phyloP scores from a whole-genome alignment of 495 filamentous ascomycete genomes.

The Penicillium samsonianum region DNA sequence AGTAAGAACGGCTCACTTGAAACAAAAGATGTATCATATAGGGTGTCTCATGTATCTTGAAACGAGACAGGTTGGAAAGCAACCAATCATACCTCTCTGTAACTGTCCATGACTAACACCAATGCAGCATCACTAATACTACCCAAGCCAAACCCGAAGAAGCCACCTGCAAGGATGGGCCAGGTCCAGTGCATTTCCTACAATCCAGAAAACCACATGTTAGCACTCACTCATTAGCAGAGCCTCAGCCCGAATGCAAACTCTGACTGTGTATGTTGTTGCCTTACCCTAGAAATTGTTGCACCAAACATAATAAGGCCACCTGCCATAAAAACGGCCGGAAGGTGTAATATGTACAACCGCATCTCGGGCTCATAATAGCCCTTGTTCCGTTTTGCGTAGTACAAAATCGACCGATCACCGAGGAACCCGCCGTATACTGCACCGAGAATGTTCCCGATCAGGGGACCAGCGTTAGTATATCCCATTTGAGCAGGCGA shows the following conservation, averaged over 20 bases:
- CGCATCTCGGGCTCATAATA: slow-evolving; percentile 49
- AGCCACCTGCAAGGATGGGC: slow-evolving; percentile 32
- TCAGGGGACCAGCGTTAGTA: slow-evolving; percentile 41
- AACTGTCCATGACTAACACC: slow-evolving; percentile 41
- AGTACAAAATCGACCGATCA: slow-evolving; percentile 42
- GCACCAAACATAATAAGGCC: slow-evolving; percentile 43
- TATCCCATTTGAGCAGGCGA: slow-evolving; percentile 41
- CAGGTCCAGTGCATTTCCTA: slow-evolving; percentile 45
- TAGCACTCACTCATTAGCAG: background rate
- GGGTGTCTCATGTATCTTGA: background rate
- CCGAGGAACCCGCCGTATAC: slow-evolving; percentile 41
- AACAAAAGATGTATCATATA: background rate
- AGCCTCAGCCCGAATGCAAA: background rate
- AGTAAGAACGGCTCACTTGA: background rate
- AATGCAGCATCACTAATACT: slow-evolving; percentile 37
- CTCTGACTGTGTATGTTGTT: background rate
- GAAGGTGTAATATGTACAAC: slow-evolving; percentile 40
- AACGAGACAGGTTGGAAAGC: background rate
- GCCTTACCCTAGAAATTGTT: slow-evolving; percentile 30
- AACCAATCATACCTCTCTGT: slow-evolving; percentile 29
- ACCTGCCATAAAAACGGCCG: slow-evolving; percentile 28
- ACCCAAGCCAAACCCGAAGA: slow-evolving; percentile 40
- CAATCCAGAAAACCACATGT: background rate
- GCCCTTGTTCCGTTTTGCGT: slow-evolving; percentile 41
- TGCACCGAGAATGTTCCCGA: slow-evolving; percentile 43